These are phyloP conservation scores for Glycine tomentella DNA, from an alignment of 306 rosid species.

Conservation along the genomic window DNA sequence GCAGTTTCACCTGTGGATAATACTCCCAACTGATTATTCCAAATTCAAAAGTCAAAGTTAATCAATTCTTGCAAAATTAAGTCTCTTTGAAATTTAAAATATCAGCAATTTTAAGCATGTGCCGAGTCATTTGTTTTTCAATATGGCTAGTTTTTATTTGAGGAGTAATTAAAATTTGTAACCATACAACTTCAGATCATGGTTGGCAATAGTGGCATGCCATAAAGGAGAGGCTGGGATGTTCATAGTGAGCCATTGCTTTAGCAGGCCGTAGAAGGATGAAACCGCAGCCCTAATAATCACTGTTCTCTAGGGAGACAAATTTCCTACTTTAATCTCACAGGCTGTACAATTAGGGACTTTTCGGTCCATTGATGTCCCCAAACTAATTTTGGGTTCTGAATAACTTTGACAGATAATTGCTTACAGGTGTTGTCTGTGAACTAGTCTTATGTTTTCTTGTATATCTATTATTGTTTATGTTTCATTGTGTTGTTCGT, in stretches of 20 bases:
- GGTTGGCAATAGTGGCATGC: not conserved
- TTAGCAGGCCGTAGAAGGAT: too few relatives aligned
- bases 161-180: too few relatives aligned
- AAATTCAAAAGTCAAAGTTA: not conserved
- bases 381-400: not conserved
- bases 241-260: not conserved
- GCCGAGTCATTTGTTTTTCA: not conserved
- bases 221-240: not conserved
- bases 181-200: constrained; percentile 11
- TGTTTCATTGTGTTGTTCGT: not conserved
- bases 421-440: not conserved
- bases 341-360: too few relatives aligned
- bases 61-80: constrained; percentile 3
- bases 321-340: too few relatives aligned
- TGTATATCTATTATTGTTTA: not conserved
- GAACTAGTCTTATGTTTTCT: not conserved
- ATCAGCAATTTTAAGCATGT: not conserved
- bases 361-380: too few relatives aligned
- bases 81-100: constrained; percentile 14
- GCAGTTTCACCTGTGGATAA: constrained; percentile 5
- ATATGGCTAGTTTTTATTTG: not conserved
- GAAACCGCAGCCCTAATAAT: too few relatives aligned
- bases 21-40: not conserved
- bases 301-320: too few relatives aligned
- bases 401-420: not conserved